Evolutionary conservation across 208 protist genomes (phyloP).

Genomic region (Blechomonas ayalai): DNA sequence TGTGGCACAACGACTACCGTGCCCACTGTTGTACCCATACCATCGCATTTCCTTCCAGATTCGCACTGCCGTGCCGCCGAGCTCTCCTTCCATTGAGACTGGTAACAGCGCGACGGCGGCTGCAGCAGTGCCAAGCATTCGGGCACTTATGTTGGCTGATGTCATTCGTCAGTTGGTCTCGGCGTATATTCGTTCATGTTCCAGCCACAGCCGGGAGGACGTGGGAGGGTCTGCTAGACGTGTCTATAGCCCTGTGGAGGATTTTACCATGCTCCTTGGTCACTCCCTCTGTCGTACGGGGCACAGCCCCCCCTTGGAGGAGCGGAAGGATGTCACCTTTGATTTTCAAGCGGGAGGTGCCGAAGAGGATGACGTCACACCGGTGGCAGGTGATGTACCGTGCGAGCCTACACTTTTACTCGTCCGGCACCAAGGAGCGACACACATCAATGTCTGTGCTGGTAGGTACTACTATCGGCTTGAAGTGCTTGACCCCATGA

Average conservation of each 20-base stretch:
- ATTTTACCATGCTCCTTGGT: slow-evolving; percentile 4
- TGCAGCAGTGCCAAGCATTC: no score
- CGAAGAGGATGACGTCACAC: not conserved
- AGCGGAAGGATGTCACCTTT: slow-evolving; percentile 22
- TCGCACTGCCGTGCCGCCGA: not conserved
- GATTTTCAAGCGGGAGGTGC: not conserved
- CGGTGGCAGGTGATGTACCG: no score
- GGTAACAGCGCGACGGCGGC: no score
- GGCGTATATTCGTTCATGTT: no score
- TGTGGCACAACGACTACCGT: slow-evolving; percentile 8
- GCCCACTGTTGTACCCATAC: slow-evolving; percentile 25
- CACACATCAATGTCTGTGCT: slow-evolving; percentile 73
- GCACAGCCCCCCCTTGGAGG: slow-evolving; percentile 14
- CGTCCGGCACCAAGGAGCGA: slow-evolving; percentile 8
- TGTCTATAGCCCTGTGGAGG: no score
- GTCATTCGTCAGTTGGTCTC: no score
- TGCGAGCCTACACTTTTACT: no score
- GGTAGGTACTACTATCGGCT: slow-evolving; percentile 65
- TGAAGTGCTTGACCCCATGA: slow-evolving; percentile 29
- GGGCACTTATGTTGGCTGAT: no score
- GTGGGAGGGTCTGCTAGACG: no score
- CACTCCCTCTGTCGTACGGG: slow-evolving; percentile 5
- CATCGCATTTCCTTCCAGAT: slow-evolving; percentile 16
- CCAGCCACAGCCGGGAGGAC: no score
- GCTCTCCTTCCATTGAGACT: no score